Base-by-base conservation (phyloP, 192 early-diverging fungal genomes). In the Coemansia sp. region DNA sequence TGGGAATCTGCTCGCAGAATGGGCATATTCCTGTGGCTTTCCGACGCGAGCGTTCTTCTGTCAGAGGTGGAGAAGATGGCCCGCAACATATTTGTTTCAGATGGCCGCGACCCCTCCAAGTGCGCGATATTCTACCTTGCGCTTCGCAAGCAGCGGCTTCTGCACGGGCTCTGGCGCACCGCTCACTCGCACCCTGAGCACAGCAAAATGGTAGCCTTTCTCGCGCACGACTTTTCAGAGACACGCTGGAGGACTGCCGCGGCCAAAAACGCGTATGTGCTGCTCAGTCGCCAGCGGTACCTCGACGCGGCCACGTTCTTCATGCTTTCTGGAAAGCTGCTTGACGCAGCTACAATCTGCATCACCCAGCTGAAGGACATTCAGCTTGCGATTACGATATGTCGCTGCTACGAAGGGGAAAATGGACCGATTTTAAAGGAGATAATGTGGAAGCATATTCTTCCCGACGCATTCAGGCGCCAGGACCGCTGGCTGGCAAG, bases 251-350 rank as follows among this genome's bases (percentile, higher is more conserved):
- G 85, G 63, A 94, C 87, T 16, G 94, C 95, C 0, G 97, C 97
- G 2, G 74, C 88, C n/a, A 99, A 99, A 68, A 99, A 99, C 66
- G 97, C 97, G 3, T 99, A 91, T 78, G 97, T 90, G n/a, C 69
- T 99, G 35, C 74, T 99, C 23, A 93, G 95, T 60, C 93, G 92
- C 64, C 95, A 97, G 61, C 83, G 95, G 49, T 98, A 91, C 65
- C 86, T 91, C 42, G 93, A 97, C 69, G 94, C 96, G 0, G 96
- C 91, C 0, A 87, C 95, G 0, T 99, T 99, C 68, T 99, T 99
- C 66, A 65, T 99, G 63, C 83, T 99, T 4, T 94, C 85, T 1
- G 91, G 90, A 49, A 87, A 87, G 28, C 69, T 97, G n/a, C 79
- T 82, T 32, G 98, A 99, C 78, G 95, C 96, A 3, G 90, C 91